Evolutionary conservation across 2,329 filamentous ascomycete genomes (phyloP).

Genomic region (Pseudonectria foliicola): DNA sequence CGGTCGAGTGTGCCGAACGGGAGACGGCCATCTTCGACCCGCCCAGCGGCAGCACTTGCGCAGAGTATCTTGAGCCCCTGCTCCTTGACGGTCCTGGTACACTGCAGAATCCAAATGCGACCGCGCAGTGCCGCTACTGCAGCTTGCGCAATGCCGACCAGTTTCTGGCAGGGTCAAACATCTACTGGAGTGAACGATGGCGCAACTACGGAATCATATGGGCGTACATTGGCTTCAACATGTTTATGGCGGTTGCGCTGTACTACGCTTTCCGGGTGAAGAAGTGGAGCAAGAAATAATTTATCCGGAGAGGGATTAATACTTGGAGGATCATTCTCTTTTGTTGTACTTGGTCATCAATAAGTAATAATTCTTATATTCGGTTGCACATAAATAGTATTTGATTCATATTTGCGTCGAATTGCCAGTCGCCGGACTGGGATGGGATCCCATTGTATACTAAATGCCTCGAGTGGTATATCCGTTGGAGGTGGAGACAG

Average conservation of each 20-base stretch:
- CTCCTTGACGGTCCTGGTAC: constrained; percentile 44
- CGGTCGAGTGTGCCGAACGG: constrained; percentile 41
- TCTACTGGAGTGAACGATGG: constrained; percentile 52
- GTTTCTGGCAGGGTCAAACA: constrained; percentile 40
- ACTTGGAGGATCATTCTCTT: too few relatives aligned
- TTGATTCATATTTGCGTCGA: too few relatives aligned
- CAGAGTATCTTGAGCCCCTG: constrained; percentile 53
- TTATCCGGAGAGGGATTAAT: too few relatives aligned
- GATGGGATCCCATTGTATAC: too few relatives aligned
- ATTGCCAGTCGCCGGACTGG: too few relatives aligned
- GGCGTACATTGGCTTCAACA: constrained; percentile 59
- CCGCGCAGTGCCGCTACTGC: constrained; percentile 58
- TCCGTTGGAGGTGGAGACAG: too few relatives aligned
- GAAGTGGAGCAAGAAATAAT: constrained; percentile 21
- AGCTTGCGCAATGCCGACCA: constrained; percentile 55
- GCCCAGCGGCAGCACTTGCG: constrained; percentile 55
- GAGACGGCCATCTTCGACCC: constrained; percentile 61
- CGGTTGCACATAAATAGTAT: too few relatives aligned
- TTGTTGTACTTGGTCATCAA: too few relatives aligned
- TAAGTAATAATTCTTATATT: too few relatives aligned
- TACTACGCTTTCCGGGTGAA: constrained; percentile 58
- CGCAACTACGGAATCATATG: constrained; percentile 65
- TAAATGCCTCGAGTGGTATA: too few relatives aligned
- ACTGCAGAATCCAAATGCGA: constrained; percentile 55
- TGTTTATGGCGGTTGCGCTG: constrained; percentile 47